Evolutionary conservation across 2,329 filamentous ascomycete genomes (phyloP).

Genomic region (Dryadomyces quercus-mongolicae): DNA sequence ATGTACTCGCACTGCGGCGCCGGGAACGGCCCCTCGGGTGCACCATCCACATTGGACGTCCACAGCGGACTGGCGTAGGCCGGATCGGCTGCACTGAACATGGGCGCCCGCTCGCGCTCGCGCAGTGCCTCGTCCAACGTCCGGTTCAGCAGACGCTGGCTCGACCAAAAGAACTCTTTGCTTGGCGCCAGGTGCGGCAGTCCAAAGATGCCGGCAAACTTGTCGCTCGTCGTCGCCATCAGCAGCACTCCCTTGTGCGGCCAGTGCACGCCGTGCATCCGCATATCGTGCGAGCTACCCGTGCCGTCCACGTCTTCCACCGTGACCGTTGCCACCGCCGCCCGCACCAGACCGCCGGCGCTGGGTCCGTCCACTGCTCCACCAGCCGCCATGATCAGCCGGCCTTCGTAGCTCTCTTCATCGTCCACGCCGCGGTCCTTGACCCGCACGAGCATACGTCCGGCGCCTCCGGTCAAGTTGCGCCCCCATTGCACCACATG

Average conservation of each 20-base stretch:
- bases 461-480: conserved; percentile 66
- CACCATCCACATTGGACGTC: conserved; percentile 55
- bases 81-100: conserved; percentile 47
- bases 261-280: conserved; percentile 77
- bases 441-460: conserved; percentile 58
- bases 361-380: conserved; percentile 13
- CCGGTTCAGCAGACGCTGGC: conserved; percentile 56
- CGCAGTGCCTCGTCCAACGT: conserved; percentile 57
- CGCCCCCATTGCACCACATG: conserved; percentile 49
- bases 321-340: conserved; percentile 56
- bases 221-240: conserved; percentile 82
- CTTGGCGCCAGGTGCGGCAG: conserved; percentile 68
- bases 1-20: conserved; percentile 80
- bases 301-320: conserved; percentile 59
- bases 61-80: conserved; percentile 50
- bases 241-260: conserved; percentile 67
- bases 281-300: conserved; percentile 68
- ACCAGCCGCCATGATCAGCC: not conserved
- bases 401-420: conserved; percentile 22
- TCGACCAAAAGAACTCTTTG: conserved; percentile 41
- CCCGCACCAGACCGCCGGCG: conserved; percentile 46
- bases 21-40: conserved; percentile 45
- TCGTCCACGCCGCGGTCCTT: conserved; percentile 32
- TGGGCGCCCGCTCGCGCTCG: conserved; percentile 45
- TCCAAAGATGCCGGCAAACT: conserved; percentile 83